Base-by-base conservation (phyloP, 1,284 basidiomycete genomes). In the Singerocomus inundabilis region DNA sequence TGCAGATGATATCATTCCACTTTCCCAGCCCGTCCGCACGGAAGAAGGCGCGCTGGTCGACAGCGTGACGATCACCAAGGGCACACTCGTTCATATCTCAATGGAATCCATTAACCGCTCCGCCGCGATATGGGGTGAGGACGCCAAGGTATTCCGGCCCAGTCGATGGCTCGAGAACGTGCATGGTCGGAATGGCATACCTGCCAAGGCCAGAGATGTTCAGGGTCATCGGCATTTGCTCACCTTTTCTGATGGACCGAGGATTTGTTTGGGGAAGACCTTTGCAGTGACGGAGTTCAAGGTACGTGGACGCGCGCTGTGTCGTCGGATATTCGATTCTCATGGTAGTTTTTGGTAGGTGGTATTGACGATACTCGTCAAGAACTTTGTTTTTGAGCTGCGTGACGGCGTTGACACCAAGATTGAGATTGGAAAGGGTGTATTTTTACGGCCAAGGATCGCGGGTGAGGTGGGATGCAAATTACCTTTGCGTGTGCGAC, bases 1-100 rank as follows among this genome's bases (percentile, higher is more conserved):
- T 32, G 62, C 81, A 68, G 78, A 82, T 56, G 79, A 82, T 49
- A 58, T 80, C 0, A 71, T 83, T 15, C 80, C 80, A 0, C 72
- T 82, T 12, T 44, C 52, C 10, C 37, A 50, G 26, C 46, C 52
- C 1, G 21, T 45, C 4, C 40, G 31, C 18, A 72, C 72, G 1
- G 46, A 61, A 5, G 55, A 66, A 1, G 78, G 78, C 1, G 51
- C 70, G 29, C 51, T 58, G 0, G 64, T 76, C 15, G 62, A 69
- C 31, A 68, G 63, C 37, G 54, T 83, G 33, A 49, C 66, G 1
- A 63, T 83, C 36, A 57, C 68, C 5, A 76, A 76, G 57, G 78
- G 79, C 2, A 72, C 74, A 0, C 41, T 58, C 6, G 56, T 83
- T 11, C 58, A 54, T 1, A 63, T 74, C 0, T 71, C 80, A 0